Conservation (phyloP, 257 asterid species). For the Cordia subcordata region DNA sequence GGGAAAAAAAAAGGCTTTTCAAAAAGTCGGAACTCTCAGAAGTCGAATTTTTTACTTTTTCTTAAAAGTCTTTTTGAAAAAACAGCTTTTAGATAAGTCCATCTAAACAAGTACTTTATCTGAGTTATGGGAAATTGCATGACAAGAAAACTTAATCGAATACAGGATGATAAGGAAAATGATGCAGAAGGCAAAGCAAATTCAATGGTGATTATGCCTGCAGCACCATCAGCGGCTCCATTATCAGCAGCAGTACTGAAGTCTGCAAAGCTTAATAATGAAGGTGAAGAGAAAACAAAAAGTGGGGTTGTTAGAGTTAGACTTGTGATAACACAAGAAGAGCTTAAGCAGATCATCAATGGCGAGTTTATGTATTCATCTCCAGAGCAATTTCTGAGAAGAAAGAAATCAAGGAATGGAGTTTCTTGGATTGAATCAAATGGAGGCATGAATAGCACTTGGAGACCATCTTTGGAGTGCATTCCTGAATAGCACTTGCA, state of each 20-base stretch:
- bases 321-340: slow-evolving; percentile 25
- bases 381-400: slow-evolving; percentile 9
- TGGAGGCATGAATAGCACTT: background rate
- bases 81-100: too few relatives aligned
- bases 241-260: background rate
- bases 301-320: slow-evolving; percentile 24
- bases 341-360: slow-evolving; percentile 22
- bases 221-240: background rate
- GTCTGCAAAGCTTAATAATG: too few relatives aligned
- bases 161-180: background rate
- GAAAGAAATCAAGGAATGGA: slow-evolving; percentile 9
- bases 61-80: too few relatives aligned
- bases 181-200: slow-evolving; percentile 1
- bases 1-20: too few relatives aligned
- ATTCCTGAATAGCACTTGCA: slow-evolving; percentile 19
- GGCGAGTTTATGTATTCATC: slow-evolving; percentile 9
- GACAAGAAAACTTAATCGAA: slow-evolving; percentile 1
- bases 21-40: too few relatives aligned
- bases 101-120: too few relatives aligned
- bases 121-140: slow-evolving; percentile 31
- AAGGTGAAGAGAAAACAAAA: background rate
- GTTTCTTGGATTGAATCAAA: background rate
- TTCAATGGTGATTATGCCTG: background rate
- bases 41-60: too few relatives aligned
- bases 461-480: slow-evolving; percentile 27